These are phyloP conservation scores for Tylopilus sp. DNA, from an alignment of 768 basidiomycete genomes.

Conservation along the genomic window DNA sequence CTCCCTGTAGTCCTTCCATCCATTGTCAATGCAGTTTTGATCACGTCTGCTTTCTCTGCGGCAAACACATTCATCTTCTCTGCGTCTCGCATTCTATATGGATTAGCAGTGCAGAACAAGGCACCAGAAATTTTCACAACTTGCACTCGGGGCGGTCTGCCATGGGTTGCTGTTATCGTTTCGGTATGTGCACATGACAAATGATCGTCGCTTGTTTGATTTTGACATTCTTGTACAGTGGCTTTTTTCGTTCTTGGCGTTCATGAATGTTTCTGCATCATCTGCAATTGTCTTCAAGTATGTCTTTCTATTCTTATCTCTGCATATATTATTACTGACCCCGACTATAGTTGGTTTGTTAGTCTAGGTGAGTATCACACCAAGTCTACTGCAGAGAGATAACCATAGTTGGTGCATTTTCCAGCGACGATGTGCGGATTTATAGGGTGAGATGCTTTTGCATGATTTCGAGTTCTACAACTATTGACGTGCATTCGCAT, in stretches of 20 bases:
- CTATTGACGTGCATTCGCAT: constrained; percentile 47
- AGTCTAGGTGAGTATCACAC: constrained; percentile 42
- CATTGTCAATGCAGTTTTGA: constrained; percentile 69
- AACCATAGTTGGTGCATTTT: background rate
- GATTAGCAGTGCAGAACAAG: constrained; percentile 45
- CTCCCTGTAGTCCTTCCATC: constrained; percentile 50
- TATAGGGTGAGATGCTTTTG: constrained; percentile 29
- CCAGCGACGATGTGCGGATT: constrained; percentile 59
- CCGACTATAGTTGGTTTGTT: constrained; percentile 58
- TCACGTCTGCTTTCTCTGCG: constrained; percentile 74
- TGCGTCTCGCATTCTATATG: constrained; percentile 43
- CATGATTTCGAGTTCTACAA: constrained; percentile 28
- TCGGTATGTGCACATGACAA: constrained; percentile 15
- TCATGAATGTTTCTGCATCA: constrained; percentile 63
- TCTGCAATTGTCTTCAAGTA: constrained; percentile 38
- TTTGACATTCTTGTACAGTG: constrained; percentile 15
- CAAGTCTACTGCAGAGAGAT: background rate
- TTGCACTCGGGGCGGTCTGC: constrained; percentile 48
- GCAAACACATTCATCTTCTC: constrained; percentile 48
- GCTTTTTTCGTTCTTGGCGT: constrained; percentile 49
- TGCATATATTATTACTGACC: constrained; percentile 18
- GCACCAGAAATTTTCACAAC: constrained; percentile 49
- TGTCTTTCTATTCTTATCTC: background rate
- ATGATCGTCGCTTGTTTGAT: constrained; percentile 10
- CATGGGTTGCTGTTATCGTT: constrained; percentile 35